A percentile compares a stretch with the other conserved stretches of the same genome.
Evolutionary conservation across 441 rosid genomes (phyloP).

Genomic region (Brassica hybrid): DNA sequence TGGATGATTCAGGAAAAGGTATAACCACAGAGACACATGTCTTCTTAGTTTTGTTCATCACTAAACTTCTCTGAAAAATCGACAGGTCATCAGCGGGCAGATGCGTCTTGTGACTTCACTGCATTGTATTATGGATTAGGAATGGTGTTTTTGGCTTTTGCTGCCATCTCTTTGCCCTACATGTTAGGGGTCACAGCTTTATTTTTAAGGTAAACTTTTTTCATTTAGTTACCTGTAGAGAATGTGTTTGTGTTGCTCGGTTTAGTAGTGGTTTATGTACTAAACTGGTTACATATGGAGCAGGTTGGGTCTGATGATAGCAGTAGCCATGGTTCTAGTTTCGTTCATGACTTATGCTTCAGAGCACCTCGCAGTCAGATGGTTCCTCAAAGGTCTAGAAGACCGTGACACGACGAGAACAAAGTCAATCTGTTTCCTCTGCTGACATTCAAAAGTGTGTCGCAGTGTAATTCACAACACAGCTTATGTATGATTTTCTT

Average conservation of each 20-base stretch:
- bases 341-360: slow-evolving; percentile 92
- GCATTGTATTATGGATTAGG: slow-evolving; percentile 75
- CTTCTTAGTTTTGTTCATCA: too few relatives aligned
- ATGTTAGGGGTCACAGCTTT: slow-evolving; percentile 82
- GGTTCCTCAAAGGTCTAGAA: slow-evolving; percentile 73
- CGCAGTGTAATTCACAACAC: slow-evolving; percentile 19
- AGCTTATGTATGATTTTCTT: not conserved
- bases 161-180: slow-evolving; percentile 77
- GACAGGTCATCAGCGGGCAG: slow-evolving; percentile 79
- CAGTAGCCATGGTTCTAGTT: slow-evolving; percentile 76
- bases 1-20: slow-evolving; percentile 89
- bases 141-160: slow-evolving; percentile 73
- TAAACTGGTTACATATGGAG: slow-evolving; percentile 19
- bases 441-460: slow-evolving; percentile 43
- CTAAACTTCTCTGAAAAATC: slow-evolving; percentile 8
- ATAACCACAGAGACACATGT: not conserved
- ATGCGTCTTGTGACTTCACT: slow-evolving; percentile 56
- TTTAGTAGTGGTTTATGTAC: slow-evolving; percentile 9
- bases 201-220: slow-evolving; percentile 66
- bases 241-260: slow-evolving; percentile 9
- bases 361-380: slow-evolving; percentile 73
- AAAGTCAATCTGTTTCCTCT: slow-evolving; percentile 51
- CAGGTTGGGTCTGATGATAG: slow-evolving; percentile 92
- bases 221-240: slow-evolving; percentile 3
- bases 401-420: slow-evolving; percentile 61